Conservation (phyloP, 352 stramenopile species). For the Blastocystis sp. region DNA sequence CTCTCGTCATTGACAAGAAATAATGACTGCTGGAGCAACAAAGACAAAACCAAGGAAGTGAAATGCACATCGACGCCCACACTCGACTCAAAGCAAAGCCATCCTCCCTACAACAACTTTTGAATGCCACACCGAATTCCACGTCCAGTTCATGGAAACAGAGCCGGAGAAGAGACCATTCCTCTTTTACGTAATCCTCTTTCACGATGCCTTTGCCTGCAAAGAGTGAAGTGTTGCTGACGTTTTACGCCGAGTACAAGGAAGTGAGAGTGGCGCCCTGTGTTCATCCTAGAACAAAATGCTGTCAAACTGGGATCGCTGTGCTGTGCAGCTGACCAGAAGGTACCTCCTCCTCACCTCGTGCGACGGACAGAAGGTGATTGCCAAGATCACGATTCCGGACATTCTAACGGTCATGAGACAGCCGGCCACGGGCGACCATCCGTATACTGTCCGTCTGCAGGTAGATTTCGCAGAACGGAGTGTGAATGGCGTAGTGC, state of each 20-base stretch:
- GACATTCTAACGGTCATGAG: slow-evolving; percentile 16
- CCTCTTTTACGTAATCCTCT: background rate
- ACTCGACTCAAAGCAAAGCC: no score
- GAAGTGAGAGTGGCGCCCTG: background rate
- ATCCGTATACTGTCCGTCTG: background rate
- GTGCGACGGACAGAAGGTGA: background rate
- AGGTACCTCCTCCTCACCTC: slow-evolving; percentile 30
- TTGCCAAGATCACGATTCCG: slow-evolving; percentile 49
- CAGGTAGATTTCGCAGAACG: background rate
- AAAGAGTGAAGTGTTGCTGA: slow-evolving; percentile 29
- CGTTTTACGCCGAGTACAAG: slow-evolving; percentile 10
- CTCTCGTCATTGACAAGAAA: no score
- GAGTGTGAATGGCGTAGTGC: background rate
- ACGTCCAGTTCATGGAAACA: no score
- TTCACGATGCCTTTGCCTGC: background rate
- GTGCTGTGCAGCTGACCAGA: slow-evolving; percentile 1
- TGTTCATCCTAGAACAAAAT: no score
- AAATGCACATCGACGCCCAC: no score
- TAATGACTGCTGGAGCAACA: no score
- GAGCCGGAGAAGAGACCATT: background rate
- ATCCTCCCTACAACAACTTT: no score
- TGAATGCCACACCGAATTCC: no score
- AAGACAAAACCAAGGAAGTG: no score
- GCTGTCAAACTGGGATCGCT: background rate
- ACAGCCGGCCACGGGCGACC: background rate